Evolutionary conservation across 108 stramenopile species (phyloP).

Genomic region (Cyclotella atomus): DNA sequence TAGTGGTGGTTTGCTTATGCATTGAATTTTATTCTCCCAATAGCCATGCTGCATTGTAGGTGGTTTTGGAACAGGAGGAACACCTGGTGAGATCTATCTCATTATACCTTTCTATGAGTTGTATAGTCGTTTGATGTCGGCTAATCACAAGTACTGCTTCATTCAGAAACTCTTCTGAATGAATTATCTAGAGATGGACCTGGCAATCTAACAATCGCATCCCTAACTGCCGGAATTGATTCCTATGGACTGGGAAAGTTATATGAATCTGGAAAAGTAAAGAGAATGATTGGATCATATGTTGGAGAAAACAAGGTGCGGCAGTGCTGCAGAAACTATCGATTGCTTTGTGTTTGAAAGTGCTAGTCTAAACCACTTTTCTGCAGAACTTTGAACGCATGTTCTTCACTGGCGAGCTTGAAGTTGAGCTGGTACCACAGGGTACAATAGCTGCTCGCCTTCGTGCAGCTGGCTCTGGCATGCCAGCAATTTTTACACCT

Average conservation of each 20-base stretch:
- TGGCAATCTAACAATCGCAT: constrained; percentile 76
- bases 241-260: constrained; percentile 79
- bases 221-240: constrained; percentile 88
- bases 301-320: constrained; percentile 90
- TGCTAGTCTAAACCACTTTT: too few relatives aligned
- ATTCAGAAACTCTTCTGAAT: constrained; percentile 71
- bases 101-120: too few relatives aligned
- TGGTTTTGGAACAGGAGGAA: constrained; percentile 81
- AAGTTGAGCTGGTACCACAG: constrained; percentile 90
- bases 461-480: constrained; percentile 86
- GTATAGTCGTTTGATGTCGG: too few relatives aligned
- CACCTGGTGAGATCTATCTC: constrained; percentile 31
- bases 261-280: constrained; percentile 82
- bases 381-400: constrained; percentile 79
- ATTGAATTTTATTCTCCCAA: background rate
- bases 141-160: background rate
- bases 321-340: too few relatives aligned
- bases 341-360: too few relatives aligned
- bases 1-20: background rate
- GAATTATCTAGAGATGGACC: constrained; percentile 51
- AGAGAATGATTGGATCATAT: constrained; percentile 86
- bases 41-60: too few relatives aligned
- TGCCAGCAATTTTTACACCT: constrained; percentile 93
- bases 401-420: constrained; percentile 84
- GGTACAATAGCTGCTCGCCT: constrained; percentile 90